Evolutionary conservation across 2,329 filamentous ascomycete genomes (phyloP), one percentile per base, ranked within the genome.

Genomic region (Calonectria honghensis): DNA sequence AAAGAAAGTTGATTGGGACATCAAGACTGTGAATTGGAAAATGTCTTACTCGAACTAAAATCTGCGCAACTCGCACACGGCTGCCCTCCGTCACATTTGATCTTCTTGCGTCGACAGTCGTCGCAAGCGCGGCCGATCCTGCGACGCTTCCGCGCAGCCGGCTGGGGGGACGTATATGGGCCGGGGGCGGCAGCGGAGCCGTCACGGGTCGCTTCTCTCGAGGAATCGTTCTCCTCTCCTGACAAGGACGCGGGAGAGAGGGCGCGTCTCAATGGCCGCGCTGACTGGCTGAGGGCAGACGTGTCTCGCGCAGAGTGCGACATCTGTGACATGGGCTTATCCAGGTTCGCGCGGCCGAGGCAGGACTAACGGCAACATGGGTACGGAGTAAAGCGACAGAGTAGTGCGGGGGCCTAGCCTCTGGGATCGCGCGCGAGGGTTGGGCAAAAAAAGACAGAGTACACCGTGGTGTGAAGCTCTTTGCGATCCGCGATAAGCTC

Each of bases 101-200:
- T 57, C 52, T 57, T 57, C 52, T 57, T 57, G 7, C 52, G 52
- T 14, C 52, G 52, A 6, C 52, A 57, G 31, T 57, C 52, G 29
- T 57, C 52, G 18, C 52, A 57, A 20, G 52, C 52, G 29, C 52
- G 52, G 18, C 31, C 32, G 31, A 57, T 57, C 1, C 52, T 29
- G 52, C 52, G 52, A 5, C 52, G 52, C 31, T 57, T 57, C 51
- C 51, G 29, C 51, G 51, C 51, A 18, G 51, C 51, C 29, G 16
- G 51, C 51, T 16, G 29, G 2, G 39, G 27, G 14, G 51, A 54
- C 10, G 20, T 13, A 29, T 32, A 13, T 9, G 20, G 27, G 51
- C 29, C 32, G 11, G 50, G 11, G 51, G 51, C 51, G 50, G 51
- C 4, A 24, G n/a, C 6, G 20, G 52, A 57, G 29, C 10, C 31